Base-by-base conservation (phyloP, 805 yeast species). In the Candida easanensis region DNA sequence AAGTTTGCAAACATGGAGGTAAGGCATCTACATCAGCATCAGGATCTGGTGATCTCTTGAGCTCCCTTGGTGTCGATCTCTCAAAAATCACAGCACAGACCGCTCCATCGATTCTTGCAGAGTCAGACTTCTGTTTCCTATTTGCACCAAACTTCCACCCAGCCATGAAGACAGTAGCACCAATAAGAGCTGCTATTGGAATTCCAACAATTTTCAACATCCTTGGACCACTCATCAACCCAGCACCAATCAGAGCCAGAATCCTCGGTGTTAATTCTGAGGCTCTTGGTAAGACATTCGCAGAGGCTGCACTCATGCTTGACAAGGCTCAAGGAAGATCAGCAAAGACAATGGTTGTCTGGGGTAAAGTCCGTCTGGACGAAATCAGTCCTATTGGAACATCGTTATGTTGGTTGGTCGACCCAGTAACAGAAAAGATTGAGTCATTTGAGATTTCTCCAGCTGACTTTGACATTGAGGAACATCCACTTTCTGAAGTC, bases 141-240 rank as follows among this genome's bases (percentile, higher is more conserved):
- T 84, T 87, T 60, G 99, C 99, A 1, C 98, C 98, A 4, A 82
- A 88, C 35, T 93, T 90, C 72, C 98, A 93, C 62, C 84, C 85
- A 11, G 95, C 91, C 4, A 86, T 93, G 95, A 87, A 79, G 33
- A 72, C 74, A 41, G 93, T 91, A 8, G 95, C 90, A 1, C 70
- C 74, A 16, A 66, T 93, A n/a, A 74, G 99, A 56, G 75, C 83
- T 34, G 70, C 78, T 21, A 63, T 93, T 45, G 97, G 96, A 1
- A 76, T 91, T 10, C 98, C 98, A 2, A 84, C 98, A 1, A 87
- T 93, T 19, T 93, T 93, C 74, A 93, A 93, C 63, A 82, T 93
- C 11, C 67, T 93, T 46, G 99, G 99, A 0, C 99, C 99, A 1
- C 67, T 93, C 47, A 70, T 93, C 50, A 95, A 93, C 68, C 99